Evolutionary conservation across 2,329 filamentous ascomycete genomes (phyloP), one percentile per base, ranked within the genome.

Genomic region (Cladophialophora immunda): DNA sequence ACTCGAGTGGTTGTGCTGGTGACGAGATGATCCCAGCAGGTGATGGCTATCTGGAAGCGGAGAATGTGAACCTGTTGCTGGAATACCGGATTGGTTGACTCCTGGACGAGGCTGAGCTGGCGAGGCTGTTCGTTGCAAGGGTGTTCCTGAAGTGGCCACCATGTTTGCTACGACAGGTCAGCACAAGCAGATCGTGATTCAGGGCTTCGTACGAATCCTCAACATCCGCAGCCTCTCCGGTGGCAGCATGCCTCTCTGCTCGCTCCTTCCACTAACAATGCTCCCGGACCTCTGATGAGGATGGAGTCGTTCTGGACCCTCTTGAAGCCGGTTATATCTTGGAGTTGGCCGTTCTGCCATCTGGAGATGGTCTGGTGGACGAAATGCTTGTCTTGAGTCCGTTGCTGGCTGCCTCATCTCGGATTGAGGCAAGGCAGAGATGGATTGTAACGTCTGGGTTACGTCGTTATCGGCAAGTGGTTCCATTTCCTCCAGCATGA

Each of bases 381-480:
- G 22, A 41, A 45, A 38, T 5, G 41, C 38, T 53, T n/a, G 62
- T 50, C 32, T 36, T 38, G 27, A 22, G 29, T 76, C 74, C 15
- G 74, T 75, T 25, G 71, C 71, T 1, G 32, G 11, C 64, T 70
- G 17, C 71, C 69, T 57, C 65, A 32, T 22, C 56, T 67, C 56
- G 65, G 69, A 60, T 64, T 72, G 60, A 53, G 34, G 55, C 50
- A 66, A n/a, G 57, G 58, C 6, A 73, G 69, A 70, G 30, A 79
- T 70, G 4, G 77, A 77, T 50, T 81, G 78, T 17, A 86, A 70
- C 1, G 82, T 78, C 34, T 84, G 77, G 3, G 83, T 81, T 1
- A 82, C 83, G 11, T 83, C 80, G 58, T 87, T 81, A 2, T 84
- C 84, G 22, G 86, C 86, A 6, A 86, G 86, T 19, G 79, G 79